Base-by-base conservation (phyloP, 139 green algal genomes). In the Chlamydomonas schloesseri region DNA sequence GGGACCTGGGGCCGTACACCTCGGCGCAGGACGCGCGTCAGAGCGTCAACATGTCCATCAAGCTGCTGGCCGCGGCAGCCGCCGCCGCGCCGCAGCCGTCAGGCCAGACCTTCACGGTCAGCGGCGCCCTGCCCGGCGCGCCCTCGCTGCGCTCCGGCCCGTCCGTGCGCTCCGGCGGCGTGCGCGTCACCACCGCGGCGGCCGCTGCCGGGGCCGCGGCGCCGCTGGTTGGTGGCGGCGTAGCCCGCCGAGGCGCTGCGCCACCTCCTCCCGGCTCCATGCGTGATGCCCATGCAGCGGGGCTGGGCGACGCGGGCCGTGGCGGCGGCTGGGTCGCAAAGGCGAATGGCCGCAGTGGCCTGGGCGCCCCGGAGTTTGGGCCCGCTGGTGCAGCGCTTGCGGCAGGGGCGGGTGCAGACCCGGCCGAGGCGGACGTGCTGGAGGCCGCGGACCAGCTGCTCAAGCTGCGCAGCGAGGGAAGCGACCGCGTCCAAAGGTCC, bases 31-130 rank as follows among this genome's bases (percentile, higher is more conserved):
- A 83, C 42, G 77, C 77, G 15, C 62, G 62, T 28, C 60, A 73
- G 77, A 83, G 62, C 77, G n/a, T 83, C 18, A 8, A 5, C 77
- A 46, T 73, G 26, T 42, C 75, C 62, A 83, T 46, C 28, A 53
- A 33, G 42, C 77, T 83, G 24, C 24, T 82, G 20, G 34, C 75
- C 23, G 75, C 75, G 1, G 75, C 55, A 21, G 58, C 57, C 14
- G 58, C 60, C 3, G 75, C 37, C 26, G 72, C 70, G 20, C 42
- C 42, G 6, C 42, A 50, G 57, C 57, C 20, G 57, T 64, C 20
- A 13, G 57, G 20, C 57, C 57, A 13, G 57, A 8, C 42, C 42
- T 50, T 26, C 57, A 26, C 57, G 10, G 57, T 13, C 57, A 64
- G 57, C 57, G 20, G 57, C 57, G 57, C 23, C 20, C 57, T 64